Base-by-base conservation (phyloP, 306 rosid genomes). In the Vicia faba region DNA sequence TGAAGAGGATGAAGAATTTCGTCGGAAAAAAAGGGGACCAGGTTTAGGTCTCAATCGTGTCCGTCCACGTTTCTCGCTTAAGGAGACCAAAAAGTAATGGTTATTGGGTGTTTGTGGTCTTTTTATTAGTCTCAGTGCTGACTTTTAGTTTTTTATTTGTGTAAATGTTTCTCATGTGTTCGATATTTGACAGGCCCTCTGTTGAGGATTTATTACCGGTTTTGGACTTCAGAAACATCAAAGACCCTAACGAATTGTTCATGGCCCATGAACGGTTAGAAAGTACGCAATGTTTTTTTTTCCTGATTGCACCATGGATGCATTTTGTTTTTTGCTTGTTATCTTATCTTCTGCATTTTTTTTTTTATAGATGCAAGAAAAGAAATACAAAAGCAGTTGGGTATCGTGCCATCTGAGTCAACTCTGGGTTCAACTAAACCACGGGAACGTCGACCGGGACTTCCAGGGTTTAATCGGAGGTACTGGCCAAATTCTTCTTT, bases 31-130 rank as follows among this genome's bases (percentile, higher is more conserved):
- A 53, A 80, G 84, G 68, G 84, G 99, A 70, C 95, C 85, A 0
- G 99, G 72, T 29, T 79, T 93, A 66, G 92, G 83, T 75, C 91
- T 72, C 63, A 84, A 90, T 74, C 87, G 82, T 16, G 83, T 87
- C 8, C 87, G 81, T 49, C 90, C 91, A 5, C 86, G 80, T 46
- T 93, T 93, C 73, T 82, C 87, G 51, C 35, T 86, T 23, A 88
- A 76, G 61, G 89, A 91, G 16, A 69, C 78, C 75, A 67, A 40
- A 29, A 77, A 74, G 99, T 90, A 80, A 70, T 12, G 18, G 10
- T 26, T 55, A 26, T 12, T 13, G n/a, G 36, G n/a, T 5, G 18
- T 54, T 54, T 11, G 28, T 54, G 60, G 25, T 54, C 10, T 54
- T 54, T 54, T 54, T 25, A 25, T 18, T 61, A 18, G 33, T 38